Base-by-base conservation (phyloP, 192 early-diverging fungal genomes). In the Gryganskiella cystojenkinii region DNA sequence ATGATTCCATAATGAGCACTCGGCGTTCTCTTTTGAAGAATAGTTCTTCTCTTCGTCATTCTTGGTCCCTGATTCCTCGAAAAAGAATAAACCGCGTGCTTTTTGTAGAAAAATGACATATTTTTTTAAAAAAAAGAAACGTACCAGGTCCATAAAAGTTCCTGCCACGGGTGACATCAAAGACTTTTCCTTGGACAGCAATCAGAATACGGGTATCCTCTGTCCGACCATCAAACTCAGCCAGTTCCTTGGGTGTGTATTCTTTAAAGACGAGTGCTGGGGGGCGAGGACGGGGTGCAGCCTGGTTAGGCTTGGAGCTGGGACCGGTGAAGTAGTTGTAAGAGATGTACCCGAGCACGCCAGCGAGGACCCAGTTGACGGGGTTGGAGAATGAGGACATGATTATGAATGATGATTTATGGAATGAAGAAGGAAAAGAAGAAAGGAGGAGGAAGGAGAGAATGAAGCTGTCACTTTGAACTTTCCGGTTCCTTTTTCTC, bases 121-220 rank as follows among this genome's bases (percentile, higher is more conserved):
- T 24, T 28, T 25, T 20, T 53, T 82, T n/a, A n/a, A n/a, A n/a
- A n/a, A n/a, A n/a, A n/a, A n/a, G n/a, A n/a, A n/a, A n/a, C n/a
- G n/a, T n/a, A 92, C 92, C 92, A 34, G 97, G 97, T 0, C 97
- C 97, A 74, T 98, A 98, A 80, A 98, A 97, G 34, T 83, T 85
- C 28, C 88, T 84, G 27, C 94, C 93, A 27, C 81, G 71, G 3
- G 92, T 89, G 31, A 99, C 97, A 74, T 99, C 96, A 79, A 92
- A 99, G 24, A 99, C 93, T 22, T 85, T 88, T 15, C 95, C 92
- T 30, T 89, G 88, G n/a, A 99, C 90, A 4, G 84, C 93, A 71
- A 98, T 88, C 35, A 91, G 90, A 58, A 99, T 92, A 20, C 83
- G 76, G 13, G 87, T 86, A 22, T 87, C 81, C 34, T 73, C 68